Evolutionary conservation across 768 basidiomycete genomes (phyloP).

Genomic region (Pleurotus cornucopiae): DNA sequence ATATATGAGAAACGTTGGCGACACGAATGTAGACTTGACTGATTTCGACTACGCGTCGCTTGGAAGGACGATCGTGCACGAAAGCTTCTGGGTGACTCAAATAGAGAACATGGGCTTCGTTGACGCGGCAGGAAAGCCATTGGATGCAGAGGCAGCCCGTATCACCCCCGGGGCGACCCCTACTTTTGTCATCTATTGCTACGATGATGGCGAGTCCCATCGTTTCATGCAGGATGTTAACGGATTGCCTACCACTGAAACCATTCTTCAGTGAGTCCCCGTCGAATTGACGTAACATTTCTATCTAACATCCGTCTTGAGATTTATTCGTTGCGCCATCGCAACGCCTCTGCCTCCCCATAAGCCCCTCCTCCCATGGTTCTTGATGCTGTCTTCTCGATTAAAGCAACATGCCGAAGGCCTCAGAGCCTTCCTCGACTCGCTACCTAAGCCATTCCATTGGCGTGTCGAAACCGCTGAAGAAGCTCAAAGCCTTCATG

Average conservation of each 20-base stretch:
- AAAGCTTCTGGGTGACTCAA: slow-evolving; percentile 30
- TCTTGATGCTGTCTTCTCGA: slow-evolving; percentile 24
- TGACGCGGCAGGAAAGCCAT: slow-evolving; percentile 12
- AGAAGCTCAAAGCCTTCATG: slow-evolving; percentile 23
- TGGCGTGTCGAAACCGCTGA: slow-evolving; percentile 29
- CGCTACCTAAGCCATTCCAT: slow-evolving; percentile 30
- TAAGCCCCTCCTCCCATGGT: slow-evolving; percentile 22
- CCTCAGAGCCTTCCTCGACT: slow-evolving; percentile 31
- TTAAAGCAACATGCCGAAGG: slow-evolving; percentile 21
- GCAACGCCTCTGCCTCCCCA: slow-evolving; percentile 25
- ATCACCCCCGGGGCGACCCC: slow-evolving; percentile 16
- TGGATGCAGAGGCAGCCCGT: slow-evolving; percentile 14
- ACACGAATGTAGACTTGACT: slow-evolving; percentile 16
- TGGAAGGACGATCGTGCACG: slow-evolving; percentile 17
- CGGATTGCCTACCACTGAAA: slow-evolving; percentile 24
- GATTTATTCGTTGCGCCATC: slow-evolving; percentile 25
- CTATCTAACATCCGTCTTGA: slow-evolving; percentile 2
- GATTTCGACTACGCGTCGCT: slow-evolving; percentile 19
- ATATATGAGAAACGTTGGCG: slow-evolving; percentile 15
- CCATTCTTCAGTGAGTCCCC: slow-evolving; percentile 22
- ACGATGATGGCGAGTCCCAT: slow-evolving; percentile 23
- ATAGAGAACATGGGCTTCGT: slow-evolving; percentile 23
- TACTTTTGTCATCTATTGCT: slow-evolving; percentile 22
- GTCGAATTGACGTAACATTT: no score
- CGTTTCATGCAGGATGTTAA: slow-evolving; percentile 17